Base-by-base conservation (phyloP, 2,329 filamentous ascomycete genomes). In the Fusarium penzigii region DNA sequence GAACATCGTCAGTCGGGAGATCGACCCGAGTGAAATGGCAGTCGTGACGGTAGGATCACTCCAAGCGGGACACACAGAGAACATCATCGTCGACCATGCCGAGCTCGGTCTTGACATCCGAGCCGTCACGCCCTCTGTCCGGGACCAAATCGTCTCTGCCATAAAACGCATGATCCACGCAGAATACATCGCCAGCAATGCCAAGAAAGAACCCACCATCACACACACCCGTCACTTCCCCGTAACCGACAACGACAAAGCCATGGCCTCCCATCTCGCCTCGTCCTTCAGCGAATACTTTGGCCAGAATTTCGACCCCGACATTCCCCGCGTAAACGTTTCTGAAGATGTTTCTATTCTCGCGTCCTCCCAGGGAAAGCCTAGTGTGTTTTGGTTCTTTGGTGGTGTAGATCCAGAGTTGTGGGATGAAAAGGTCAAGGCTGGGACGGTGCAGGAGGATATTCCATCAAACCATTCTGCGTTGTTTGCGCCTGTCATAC, bases 281-380 rank as follows among this genome's bases (percentile, higher is more conserved):
- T 62, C 66, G 3, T 66, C 70, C 0, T 85, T 84, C 56, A 53
- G 58, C 0, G 55, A 65, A 2, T 77, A 80, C 51, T 84, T 85
- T 55, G 62, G 54, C 0, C 62, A 63, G 1, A 57, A 62, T 0
- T 59, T 75, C 38, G 66, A 74, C 11, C 55, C 69, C 0, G 65
- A 78, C 12, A 71, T 72, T 14, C 65, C 73, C n/a, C 69, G 72
- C 0, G 58, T 78, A 1, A 67, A 71, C 3, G 78, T 75, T 0
- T 80, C 76, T 41, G 85, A 87, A 58, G 84, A 87, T 55, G 85
- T 87, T 29, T 57, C 56, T 0, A 57, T 65, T 6, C 42, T 70
- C 4, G 63, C 67, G 1, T 56, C 58, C 8, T 49, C 58, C 17
- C 38, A 51, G 4, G 41, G 53, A 0, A 60, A 45, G n/a, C 63